Conservation (phyloP, 2,329 filamentous ascomycete species). For the Aspergillus eucalypticola region DNA sequence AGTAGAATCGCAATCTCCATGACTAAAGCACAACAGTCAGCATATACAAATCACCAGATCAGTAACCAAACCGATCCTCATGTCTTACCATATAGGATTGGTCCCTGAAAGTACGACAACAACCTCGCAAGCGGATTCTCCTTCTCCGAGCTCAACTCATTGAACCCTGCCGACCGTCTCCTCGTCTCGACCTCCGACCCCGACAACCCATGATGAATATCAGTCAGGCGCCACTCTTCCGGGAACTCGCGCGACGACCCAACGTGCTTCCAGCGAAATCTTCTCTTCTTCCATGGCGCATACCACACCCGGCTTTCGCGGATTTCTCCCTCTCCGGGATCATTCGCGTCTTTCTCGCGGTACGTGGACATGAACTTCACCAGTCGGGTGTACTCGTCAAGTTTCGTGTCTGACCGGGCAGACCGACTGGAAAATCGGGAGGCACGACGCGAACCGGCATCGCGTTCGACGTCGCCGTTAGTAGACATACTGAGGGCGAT, state of each 20-base stretch:
- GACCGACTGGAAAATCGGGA: background rate
- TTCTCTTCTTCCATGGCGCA: background rate
- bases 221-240: background rate
- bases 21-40: slow-evolving; percentile 36
- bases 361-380: slow-evolving; percentile 1
- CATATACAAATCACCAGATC: background rate
- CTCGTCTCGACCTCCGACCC: background rate
- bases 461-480: background rate
- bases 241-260: background rate
- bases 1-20: slow-evolving; percentile 76
- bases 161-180: background rate
- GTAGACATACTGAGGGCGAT: background rate
- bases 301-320: background rate
- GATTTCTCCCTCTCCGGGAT: background rate
- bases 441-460: background rate
- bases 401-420: background rate
- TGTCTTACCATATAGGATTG: background rate
- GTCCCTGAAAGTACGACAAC: background rate
- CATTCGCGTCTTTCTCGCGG: background rate
- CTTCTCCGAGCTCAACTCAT: background rate
- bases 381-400: background rate
- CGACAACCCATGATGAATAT: background rate
- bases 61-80: background rate
- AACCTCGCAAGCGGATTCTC: background rate
- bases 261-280: background rate